Base-by-base conservation (phyloP, 2,329 filamentous ascomycete genomes). In the Dothidotthia symphoricarpi region DNA sequence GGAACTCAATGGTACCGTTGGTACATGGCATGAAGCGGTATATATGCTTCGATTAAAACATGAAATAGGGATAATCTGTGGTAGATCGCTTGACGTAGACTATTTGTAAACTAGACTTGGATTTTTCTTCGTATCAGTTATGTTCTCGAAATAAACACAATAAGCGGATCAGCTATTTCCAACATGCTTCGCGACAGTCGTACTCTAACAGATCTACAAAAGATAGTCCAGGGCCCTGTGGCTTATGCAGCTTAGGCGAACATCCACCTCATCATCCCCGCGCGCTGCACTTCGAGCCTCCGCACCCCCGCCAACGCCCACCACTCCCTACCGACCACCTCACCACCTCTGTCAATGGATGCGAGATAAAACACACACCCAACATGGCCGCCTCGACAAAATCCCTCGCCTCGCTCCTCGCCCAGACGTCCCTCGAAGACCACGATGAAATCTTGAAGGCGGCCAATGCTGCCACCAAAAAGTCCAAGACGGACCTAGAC, bases 381-480 rank as follows among this genome's bases (percentile, higher is more conserved):
- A 58, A 27, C 31, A 72, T 71, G 67, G 59, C 72, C 52, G 55
- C 67, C 31, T 67, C 60, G 26, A 22, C 19, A 55, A 63, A 65
- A 69, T 71, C 73, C 33, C 69, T 84, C 39, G 69, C 73, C 46
- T 69, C 74, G 41, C 71, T 83, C 41, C 70, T 83, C 43, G 73
- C 77, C 57, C 75, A 74, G 51, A 69, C 76, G 22, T 71, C 75
- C 36, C 75, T 83, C 54, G 74, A 80, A 44, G 86, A 93, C 70
- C 84, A 90, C 66, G 79, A 85, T 31, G 83, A 90, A 66, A 72
- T 86, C 34, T 78, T 93, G 45, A 81, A 80, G 55, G 74, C 77
- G 39, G 77, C 81, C 50, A 76, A 82, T 57, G 71, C 69, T 24
- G 67, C 70, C 0, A 69, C 83, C 31, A 75, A 78, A 58, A 75